Percentiles rank a stretch among this genome's conserved stretches.
phyloP scores from a whole-genome alignment of 1,284 basidiomycete species.

The Microbotryomycetes sp. region DNA sequence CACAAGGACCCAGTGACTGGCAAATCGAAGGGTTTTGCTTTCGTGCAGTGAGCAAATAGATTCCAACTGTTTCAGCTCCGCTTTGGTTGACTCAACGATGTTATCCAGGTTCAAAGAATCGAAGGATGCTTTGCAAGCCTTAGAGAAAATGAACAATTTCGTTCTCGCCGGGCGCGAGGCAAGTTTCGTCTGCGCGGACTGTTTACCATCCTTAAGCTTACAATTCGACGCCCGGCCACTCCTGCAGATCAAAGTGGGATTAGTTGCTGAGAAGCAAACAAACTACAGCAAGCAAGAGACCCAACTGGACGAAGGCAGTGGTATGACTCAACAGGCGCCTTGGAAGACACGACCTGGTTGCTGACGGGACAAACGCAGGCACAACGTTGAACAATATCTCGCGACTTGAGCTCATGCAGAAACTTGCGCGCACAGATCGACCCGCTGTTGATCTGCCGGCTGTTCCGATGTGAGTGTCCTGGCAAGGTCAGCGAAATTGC shows the following conservation, averaged over 20 bases:
- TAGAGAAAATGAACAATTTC: conserved; percentile 98
- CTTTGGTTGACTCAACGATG: neutral
- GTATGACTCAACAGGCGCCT: neutral
- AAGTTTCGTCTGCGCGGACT: conserved; percentile 42
- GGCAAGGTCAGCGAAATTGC: neutral
- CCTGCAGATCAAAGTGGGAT: conserved; percentile 34
- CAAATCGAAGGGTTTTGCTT: conserved; percentile 94
- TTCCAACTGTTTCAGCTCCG: neutral
- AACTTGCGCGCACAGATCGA: conserved; percentile 82
- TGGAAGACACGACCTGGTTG: neutral
- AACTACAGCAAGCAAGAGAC: conserved; percentile 8
- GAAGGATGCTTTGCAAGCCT: conserved; percentile 88
- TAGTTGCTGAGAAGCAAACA: conserved; percentile 34
- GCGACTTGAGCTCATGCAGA: conserved; percentile 96
- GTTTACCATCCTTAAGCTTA: conserved; percentile 3
- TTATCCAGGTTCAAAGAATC: conserved; percentile 67
- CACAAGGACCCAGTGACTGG: conserved; percentile 72
- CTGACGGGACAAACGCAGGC: conserved; percentile 17
- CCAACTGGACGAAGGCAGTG: conserved; percentile 28
- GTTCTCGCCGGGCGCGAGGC: conserved; percentile 89
- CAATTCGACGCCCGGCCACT: neutral
- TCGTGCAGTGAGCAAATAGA: conserved; percentile 76
- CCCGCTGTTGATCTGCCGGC: conserved; percentile 46
- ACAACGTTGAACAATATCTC: conserved; percentile 85
- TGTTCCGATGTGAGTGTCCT: conserved; percentile 30